Evolutionary conservation across 2,329 filamentous ascomycete species (phyloP).

Genomic region (Trichoderma harzianum): DNA sequence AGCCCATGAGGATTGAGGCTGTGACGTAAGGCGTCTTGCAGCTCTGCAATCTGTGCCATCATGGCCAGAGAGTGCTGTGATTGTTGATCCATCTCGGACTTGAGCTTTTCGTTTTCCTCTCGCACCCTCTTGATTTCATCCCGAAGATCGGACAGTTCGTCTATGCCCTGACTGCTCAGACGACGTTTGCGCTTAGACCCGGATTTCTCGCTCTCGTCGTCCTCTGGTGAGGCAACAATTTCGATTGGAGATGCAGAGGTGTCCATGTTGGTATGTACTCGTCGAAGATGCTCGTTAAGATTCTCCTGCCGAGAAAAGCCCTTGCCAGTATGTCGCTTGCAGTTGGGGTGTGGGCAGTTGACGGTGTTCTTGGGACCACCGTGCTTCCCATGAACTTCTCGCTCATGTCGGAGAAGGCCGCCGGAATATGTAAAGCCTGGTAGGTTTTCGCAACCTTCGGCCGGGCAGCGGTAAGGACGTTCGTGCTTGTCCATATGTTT

Average conservation of each 20-base stretch:
- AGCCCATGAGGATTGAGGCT: slow-evolving; percentile 32
- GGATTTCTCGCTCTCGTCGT: slow-evolving; percentile 45
- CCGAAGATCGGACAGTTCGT: slow-evolving; percentile 54
- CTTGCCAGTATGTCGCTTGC: slow-evolving; percentile 83
- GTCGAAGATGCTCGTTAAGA: slow-evolving; percentile 84
- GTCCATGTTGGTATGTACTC: slow-evolving; percentile 67
- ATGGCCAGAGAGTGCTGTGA: slow-evolving; percentile 44
- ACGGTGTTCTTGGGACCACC: slow-evolving; percentile 83
- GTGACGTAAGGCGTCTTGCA: slow-evolving; percentile 42
- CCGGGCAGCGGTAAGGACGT: slow-evolving; percentile 81
- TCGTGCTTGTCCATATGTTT: slow-evolving; percentile 99
- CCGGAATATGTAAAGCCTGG: slow-evolving; percentile 95
- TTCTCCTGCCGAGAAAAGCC: slow-evolving; percentile 94
- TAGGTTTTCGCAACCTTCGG: slow-evolving; percentile 82
- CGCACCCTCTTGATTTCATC: slow-evolving; percentile 65
- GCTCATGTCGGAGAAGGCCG: slow-evolving; percentile 82
- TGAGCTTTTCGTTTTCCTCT: slow-evolving; percentile 61
- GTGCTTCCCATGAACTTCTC: slow-evolving; percentile 89
- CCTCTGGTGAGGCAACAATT: slow-evolving; percentile 40
- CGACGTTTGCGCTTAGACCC: slow-evolving; percentile 48
- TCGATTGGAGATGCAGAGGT: slow-evolving; percentile 33
- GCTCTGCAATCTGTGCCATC: slow-evolving; percentile 47
- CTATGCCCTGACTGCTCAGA: slow-evolving; percentile 30
- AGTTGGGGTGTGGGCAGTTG: slow-evolving; percentile 80
- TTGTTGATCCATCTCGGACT: slow-evolving; percentile 48